Percentiles rank a stretch among this genome's conserved stretches.
Conservation (phyloP, 1,284 basidiomycete genomes). For the Phlebopus sp. region DNA sequence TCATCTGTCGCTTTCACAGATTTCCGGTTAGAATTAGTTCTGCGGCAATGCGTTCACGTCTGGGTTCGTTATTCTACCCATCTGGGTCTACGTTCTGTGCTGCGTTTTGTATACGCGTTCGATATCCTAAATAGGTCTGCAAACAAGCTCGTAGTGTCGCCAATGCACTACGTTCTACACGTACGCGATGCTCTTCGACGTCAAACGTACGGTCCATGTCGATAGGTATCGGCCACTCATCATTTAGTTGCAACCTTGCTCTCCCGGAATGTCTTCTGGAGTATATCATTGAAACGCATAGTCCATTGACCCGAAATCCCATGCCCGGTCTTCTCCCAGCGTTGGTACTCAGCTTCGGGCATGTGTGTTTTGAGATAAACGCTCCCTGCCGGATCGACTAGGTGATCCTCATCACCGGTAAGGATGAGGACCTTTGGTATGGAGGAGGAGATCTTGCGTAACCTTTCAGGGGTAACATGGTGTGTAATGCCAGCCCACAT, state of each 20-base stretch:
- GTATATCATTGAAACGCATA: conserved; percentile 51
- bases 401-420: conserved; percentile 71
- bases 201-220: no score
- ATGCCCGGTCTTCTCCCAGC: conserved; percentile 70
- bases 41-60: no score
- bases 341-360: conserved; percentile 64
- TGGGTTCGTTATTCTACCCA: no score
- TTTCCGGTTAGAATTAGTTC: no score
- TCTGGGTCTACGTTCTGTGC: no score
- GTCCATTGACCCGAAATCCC: conserved; percentile 57
- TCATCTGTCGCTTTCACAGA: no score
- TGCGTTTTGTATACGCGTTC: no score
- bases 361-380: conserved; percentile 58
- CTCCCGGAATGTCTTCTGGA: conserved; percentile 58
- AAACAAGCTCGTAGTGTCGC: no score
- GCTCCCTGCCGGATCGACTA: conserved; percentile 62
- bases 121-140: no score
- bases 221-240: no score
- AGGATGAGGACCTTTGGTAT: conserved; percentile 68
- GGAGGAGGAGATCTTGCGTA: conserved; percentile 51
- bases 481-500: conserved; percentile 75
- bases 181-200: no score
- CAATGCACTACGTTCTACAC: no score
- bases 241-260: conserved; percentile 32
- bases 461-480: conserved; percentile 52